Evolutionary conservation across 352 stramenopile species (phyloP).

Genomic region (Pythium insidiosum): DNA sequence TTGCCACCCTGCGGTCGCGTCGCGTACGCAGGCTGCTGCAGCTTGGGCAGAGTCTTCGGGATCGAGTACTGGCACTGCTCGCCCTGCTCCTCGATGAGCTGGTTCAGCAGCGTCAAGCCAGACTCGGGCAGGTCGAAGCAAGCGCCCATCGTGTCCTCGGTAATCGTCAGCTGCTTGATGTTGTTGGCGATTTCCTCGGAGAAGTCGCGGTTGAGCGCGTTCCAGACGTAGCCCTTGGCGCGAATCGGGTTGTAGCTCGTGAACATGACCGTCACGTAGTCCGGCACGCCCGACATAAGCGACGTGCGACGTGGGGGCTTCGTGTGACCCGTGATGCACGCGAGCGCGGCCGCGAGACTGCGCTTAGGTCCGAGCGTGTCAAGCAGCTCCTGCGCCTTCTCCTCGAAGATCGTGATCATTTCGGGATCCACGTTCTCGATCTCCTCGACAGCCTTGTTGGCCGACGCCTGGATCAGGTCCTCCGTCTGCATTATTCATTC

Average conservation of each 20-base stretch:
- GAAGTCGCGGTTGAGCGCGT: slow-evolving; percentile 84
- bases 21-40: slow-evolving; percentile 60
- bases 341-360: slow-evolving; percentile 72
- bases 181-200: slow-evolving; percentile 59
- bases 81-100: slow-evolving; percentile 63
- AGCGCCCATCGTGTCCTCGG: slow-evolving; percentile 79
- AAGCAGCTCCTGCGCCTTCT: slow-evolving; percentile 59
- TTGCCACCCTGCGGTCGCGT: slow-evolving; percentile 23
- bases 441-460: slow-evolving; percentile 70
- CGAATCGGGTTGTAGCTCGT: slow-evolving; percentile 75
- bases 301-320: slow-evolving; percentile 66
- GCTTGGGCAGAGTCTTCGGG: slow-evolving; percentile 63
- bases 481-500: slow-evolving; percentile 39
- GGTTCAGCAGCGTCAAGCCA: slow-evolving; percentile 51
- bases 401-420: slow-evolving; percentile 74
- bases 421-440: slow-evolving; percentile 70
- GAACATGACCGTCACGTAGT: slow-evolving; percentile 88
- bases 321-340: slow-evolving; percentile 89
- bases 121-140: slow-evolving; percentile 87
- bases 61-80: slow-evolving; percentile 70
- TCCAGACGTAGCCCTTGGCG: slow-evolving; percentile 90
- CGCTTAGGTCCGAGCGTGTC: slow-evolving; percentile 50
- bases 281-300: slow-evolving; percentile 85
- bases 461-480: slow-evolving; percentile 86
- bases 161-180: slow-evolving; percentile 88